Base-by-base conservation (phyloP, 2,329 filamentous ascomycete genomes). In the Cladosporium austrohemisphaericum region DNA sequence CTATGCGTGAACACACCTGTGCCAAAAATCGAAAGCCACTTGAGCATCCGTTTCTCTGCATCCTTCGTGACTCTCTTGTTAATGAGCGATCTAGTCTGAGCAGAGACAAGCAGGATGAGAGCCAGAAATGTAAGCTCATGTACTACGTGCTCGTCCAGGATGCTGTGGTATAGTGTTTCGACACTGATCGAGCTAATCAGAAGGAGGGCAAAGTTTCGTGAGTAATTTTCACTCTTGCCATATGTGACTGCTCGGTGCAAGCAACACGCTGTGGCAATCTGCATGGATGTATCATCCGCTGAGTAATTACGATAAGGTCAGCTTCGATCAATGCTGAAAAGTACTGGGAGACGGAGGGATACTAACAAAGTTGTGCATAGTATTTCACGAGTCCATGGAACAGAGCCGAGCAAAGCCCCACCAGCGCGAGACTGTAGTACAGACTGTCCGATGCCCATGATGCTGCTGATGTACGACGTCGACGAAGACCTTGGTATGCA, bases 211-310 rank as follows among this genome's bases (percentile, higher is more conserved):
- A 50, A 5, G 22, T 36, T 50, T 7, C 47, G 38, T 3, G 37
- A 33, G 11, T 43, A 36, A 9, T 18, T 2, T 22, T 28, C 3
- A 0, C 28, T 36, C 14, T 37, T 40, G n/a, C 38, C 31, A 13
- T 22, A 50, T 19, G 37, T 35, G 28, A 33, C 19, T 13, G 47
- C 47, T 18, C 47, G 37, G 31, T 50, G 47, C 3, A 50, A 31
- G 2, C 40, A 40, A 11, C 37, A 43, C 14, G 47, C 47, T 28
- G 47, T 50, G 13, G 47, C 47, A 11, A 50, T 28, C 25, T 50
- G 47, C 47, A 50, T 50, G 4, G 47, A 50, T 13, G 47, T 50
- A 13, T 50, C 47, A 22, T 50, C 47, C n/a, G 37, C 47, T 50
- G n/a, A 19, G 19, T 25, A 8, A 32, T 6, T 18, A 20, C n/a